Conservation (phyloP, 2,329 filamentous ascomycete species). For the Pseudonectria buxi region DNA sequence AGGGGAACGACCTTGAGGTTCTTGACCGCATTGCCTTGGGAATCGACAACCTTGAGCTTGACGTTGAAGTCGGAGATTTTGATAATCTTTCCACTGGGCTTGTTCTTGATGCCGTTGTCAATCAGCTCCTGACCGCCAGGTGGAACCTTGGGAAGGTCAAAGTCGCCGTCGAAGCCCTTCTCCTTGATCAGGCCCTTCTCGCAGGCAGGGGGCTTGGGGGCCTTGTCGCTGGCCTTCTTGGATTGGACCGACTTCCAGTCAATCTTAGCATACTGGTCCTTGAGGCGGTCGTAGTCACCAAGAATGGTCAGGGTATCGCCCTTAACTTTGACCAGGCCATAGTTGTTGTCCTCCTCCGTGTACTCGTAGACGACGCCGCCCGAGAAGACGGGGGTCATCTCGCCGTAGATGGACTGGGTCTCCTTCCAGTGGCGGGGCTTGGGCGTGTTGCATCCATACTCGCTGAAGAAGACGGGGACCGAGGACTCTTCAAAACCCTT, state of each 20-base stretch:
- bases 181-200: conserved; percentile 57
- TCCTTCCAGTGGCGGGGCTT: conserved; percentile 70
- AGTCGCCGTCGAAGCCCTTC: conserved; percentile 67
- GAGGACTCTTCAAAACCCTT: conserved; percentile 57
- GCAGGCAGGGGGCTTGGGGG: conserved; percentile 55
- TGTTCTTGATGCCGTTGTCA: conserved; percentile 62
- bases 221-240: conserved; percentile 48
- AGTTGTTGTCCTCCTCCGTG: conserved; percentile 62
- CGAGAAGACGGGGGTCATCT: conserved; percentile 64
- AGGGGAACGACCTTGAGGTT: conserved; percentile 43
- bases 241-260: conserved; percentile 63
- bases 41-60: conserved; percentile 33
- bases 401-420: conserved; percentile 63
- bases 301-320: conserved; percentile 52
- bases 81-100: conserved; percentile 62
- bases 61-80: conserved; percentile 59
- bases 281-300: conserved; percentile 65
- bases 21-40: conserved; percentile 34
- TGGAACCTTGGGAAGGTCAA: conserved; percentile 66
- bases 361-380: conserved; percentile 80
- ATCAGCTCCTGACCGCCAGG: conserved; percentile 66
- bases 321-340: conserved; percentile 57
- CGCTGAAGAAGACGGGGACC: conserved; percentile 75
- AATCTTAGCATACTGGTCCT: conserved; percentile 66
- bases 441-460: conserved; percentile 71